Base-by-base conservation (phyloP, 2,329 filamentous ascomycete species). In the Cladorrhinum sp. region DNA sequence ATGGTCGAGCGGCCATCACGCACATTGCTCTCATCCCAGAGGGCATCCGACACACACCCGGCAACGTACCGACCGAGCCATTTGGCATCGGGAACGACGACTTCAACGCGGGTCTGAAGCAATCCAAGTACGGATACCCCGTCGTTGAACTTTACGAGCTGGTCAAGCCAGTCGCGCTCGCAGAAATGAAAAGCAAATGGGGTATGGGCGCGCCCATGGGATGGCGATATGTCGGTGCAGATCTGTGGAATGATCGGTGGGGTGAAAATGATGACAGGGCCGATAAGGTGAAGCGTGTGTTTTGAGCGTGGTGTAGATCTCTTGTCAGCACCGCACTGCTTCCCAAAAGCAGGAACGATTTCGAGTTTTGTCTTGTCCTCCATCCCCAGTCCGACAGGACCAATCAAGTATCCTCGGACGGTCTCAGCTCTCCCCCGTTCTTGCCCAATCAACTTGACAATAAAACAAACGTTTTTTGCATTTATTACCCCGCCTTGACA, bases 201-300 rank as follows among this genome's bases (percentile, higher is more conserved):
- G 60, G 63, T 0, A 65, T 71, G 60, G 59, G 56, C 18, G 67
- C 70, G 13, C 70, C 69, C 0, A 70, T 71, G 67, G 69, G 69
- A 2, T 69, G 65, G 67, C 61, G 65, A 4, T 69, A 70, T 50
- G 18, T 71, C 7, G 45, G 41, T 7, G 16, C n/a, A 2, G 52
- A 61, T 12, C 12, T 71, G 24, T 71, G 70, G 68, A 13, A 67
- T 22, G 65, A 67, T 3, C 59, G 63, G 54, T 70, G 68, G 70
- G 66, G 66, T 0, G 48, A 64, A 1, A 60, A 69, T 9, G 49
- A 58, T 20, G 38, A 55, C 1, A 32, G 57, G 25, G 52, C 54
- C 20, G 57, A 38, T 1, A 59, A 50, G 50, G 52, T 62, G 32
- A 48, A 23, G 22, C 36, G 20, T 32, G 50, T 62, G 18, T 62